Evolutionary conservation across 1,284 basidiomycete species (phyloP), one percentile per base, ranked within the genome.

Genomic region (Irpex lacteus): DNA sequence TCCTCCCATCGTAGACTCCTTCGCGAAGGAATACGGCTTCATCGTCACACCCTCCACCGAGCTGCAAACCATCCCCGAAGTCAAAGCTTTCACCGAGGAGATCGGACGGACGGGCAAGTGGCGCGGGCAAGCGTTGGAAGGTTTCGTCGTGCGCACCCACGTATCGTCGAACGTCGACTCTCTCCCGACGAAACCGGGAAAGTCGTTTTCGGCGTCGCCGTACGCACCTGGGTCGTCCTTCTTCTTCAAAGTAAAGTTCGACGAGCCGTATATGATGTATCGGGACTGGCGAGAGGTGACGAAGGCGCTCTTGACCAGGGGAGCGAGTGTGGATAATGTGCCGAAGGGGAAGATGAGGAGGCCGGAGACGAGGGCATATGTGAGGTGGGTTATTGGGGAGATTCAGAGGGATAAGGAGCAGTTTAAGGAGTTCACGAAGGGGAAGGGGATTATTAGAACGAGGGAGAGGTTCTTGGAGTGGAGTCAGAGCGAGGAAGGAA

Each of bases 221-320:
- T 96, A 96, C 72, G 75, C 81, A 0, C 77, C 89, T 0, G 92
- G 92, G 13, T 89, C 93, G 5, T 90, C 94, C 0, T 98, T 98
- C 82, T 98, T 99, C 83, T 99, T 98, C 89, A 99, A 99, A 76
- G 86, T 99, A 79, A 99, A 99, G 76, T 99, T 98, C 75, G 96
- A 98, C 76, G 95, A 99, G 74, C 97, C 97, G 0, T 99, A 99
- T 75, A 89, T 98, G 80, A 97, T 98, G 88, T 98, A 98, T 77
- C 89, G 98, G 59, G 94, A 98, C 74, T 99, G 96, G 96, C 84
- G 98, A 61, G 98, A 99, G 77, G 83, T 97, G 59, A 98, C 98
- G 5, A 92, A 95, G 72, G 79, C 75, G 18, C 80, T 97, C 37
- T 81, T 98, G 5, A 78, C 81, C 0, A 76, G 78, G 69, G 72